Evolutionary conservation across 208 protist genomes (phyloP).

Genomic region (Acanthamoeba polyphaga): DNA sequence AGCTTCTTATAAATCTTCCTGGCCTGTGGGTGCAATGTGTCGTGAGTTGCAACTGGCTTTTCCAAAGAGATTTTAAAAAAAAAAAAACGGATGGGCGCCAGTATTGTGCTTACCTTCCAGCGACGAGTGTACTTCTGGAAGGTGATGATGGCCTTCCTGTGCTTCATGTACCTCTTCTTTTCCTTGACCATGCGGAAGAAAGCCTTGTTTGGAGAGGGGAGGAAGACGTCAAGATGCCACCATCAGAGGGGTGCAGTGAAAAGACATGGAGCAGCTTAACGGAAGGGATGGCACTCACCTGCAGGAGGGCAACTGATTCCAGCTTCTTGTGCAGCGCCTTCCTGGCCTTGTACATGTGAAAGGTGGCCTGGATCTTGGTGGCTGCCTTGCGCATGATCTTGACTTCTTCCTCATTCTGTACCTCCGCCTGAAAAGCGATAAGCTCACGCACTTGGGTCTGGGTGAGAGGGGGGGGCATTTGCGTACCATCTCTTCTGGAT

Average conservation of each 20-base stretch:
- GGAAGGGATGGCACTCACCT: neutral
- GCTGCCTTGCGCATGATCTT: conserved; percentile 39
- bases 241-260: neutral
- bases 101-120: neutral
- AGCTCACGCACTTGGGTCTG: too few relatives aligned
- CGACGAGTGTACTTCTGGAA: conserved; percentile 25
- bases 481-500: conserved; percentile 43
- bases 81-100: neutral
- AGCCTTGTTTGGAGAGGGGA: neutral
- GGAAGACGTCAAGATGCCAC: neutral
- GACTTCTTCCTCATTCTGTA: conserved; percentile 17
- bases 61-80: neutral
- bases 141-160: conserved; percentile 48
- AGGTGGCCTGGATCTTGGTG: conserved; percentile 55
- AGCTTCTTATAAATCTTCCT: conserved; percentile 63
- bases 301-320: conserved; percentile 22
- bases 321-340: neutral
- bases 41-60: neutral
- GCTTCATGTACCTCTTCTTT: neutral
- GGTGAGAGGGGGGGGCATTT: too few relatives aligned
- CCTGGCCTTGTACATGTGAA: conserved; percentile 12
- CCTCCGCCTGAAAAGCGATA: neutral
- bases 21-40: neutral
- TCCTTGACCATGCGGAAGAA: conserved; percentile 39
- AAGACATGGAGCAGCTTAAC: neutral